These are phyloP conservation scores for Telopea speciosissima DNA, from an alignment of 177 flowering plant species.

Conservation along the genomic window DNA sequence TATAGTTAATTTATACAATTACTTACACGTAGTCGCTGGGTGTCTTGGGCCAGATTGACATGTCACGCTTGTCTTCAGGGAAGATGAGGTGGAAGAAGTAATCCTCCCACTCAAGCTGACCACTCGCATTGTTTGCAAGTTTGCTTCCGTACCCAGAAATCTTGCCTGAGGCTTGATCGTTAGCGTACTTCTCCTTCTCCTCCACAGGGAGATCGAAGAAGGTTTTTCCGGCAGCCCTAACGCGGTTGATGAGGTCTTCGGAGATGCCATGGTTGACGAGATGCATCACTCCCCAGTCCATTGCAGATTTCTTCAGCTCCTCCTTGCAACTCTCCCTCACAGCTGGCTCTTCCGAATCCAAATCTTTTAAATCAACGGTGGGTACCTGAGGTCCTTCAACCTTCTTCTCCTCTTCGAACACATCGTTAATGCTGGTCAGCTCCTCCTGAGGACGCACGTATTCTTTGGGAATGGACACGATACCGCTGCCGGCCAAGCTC, in stretches of 20 bases:
- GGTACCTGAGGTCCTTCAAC: conserved; percentile 72
- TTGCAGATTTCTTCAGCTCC: conserved; percentile 55
- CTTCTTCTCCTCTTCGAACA: conserved; percentile 67
- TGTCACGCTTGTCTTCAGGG: conserved; percentile 70
- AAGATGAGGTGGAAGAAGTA: conserved; percentile 71
- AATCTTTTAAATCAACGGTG: conserved; percentile 43
- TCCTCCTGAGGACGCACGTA: conserved; percentile 71
- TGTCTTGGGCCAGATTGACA: conserved; percentile 76
- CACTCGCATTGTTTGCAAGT: conserved; percentile 72
- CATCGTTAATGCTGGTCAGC: conserved; percentile 48
- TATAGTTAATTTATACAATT: too few species aligned
- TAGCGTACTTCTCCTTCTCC: conserved; percentile 82
- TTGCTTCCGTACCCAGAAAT: conserved; percentile 91
- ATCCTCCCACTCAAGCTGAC: conserved; percentile 93
- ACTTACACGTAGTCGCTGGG: conserved; percentile 74
- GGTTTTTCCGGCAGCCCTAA: conserved; percentile 52
- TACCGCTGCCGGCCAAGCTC: conserved; percentile 59
- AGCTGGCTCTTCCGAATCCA: conserved; percentile 43
- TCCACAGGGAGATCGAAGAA: conserved; percentile 71
- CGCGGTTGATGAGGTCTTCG: conserved; percentile 42
- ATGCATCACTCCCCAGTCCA: conserved; percentile 91
- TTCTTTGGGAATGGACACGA: conserved; percentile 60
- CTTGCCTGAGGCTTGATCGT: conserved; percentile 62
- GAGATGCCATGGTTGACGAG: conserved; percentile 82
- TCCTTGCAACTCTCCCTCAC: conserved; percentile 39